phyloP scores from a whole-genome alignment of 768 basidiomycete genomes.

The Trametes cingulata region DNA sequence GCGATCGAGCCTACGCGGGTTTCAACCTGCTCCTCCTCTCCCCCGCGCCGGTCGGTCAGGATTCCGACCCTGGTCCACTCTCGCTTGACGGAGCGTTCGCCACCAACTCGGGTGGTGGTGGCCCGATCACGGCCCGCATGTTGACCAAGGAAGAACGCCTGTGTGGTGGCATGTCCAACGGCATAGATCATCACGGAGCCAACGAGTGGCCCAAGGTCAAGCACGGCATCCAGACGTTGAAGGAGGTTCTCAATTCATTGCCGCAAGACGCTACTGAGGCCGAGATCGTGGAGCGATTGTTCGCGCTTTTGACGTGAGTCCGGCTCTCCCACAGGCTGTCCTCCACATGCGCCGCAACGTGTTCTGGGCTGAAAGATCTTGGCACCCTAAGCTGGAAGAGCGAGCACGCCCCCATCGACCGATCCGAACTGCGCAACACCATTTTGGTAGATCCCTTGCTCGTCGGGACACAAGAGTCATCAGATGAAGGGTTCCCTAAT shows the following conservation, averaged over 20 bases:
- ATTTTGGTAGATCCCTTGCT: slow-evolving; percentile 60
- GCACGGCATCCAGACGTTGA: slow-evolving; percentile 53
- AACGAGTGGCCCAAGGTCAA: slow-evolving; percentile 75
- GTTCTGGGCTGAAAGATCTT: not conserved
- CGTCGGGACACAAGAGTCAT: slow-evolving; percentile 20
- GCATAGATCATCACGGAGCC: slow-evolving; percentile 62
- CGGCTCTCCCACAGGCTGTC: slow-evolving; percentile 11
- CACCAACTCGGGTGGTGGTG: slow-evolving; percentile 74
- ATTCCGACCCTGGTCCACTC: slow-evolving; percentile 26
- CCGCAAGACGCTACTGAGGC: slow-evolving; percentile 45
- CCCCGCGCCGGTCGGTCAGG: slow-evolving; percentile 30
- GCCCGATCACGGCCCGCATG: slow-evolving; percentile 52
- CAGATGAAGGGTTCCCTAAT: not conserved
- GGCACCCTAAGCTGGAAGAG: slow-evolving; percentile 21
- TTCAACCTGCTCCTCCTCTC: slow-evolving; percentile 78
- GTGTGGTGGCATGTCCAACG: slow-evolving; percentile 73
- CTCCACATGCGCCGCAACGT: not conserved
- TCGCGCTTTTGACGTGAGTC: slow-evolving; percentile 71
- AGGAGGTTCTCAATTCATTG: slow-evolving; percentile 41
- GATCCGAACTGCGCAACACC: slow-evolving; percentile 59
- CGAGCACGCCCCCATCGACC: slow-evolving; percentile 42
- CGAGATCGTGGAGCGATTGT: slow-evolving; percentile 57
- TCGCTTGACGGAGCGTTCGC: slow-evolving; percentile 56
- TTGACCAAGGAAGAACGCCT: slow-evolving; percentile 50
- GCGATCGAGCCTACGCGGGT: slow-evolving; percentile 59